phyloP scores from a whole-genome alignment of 1,139 yeast species.

The Saccharomyces hybrid region DNA sequence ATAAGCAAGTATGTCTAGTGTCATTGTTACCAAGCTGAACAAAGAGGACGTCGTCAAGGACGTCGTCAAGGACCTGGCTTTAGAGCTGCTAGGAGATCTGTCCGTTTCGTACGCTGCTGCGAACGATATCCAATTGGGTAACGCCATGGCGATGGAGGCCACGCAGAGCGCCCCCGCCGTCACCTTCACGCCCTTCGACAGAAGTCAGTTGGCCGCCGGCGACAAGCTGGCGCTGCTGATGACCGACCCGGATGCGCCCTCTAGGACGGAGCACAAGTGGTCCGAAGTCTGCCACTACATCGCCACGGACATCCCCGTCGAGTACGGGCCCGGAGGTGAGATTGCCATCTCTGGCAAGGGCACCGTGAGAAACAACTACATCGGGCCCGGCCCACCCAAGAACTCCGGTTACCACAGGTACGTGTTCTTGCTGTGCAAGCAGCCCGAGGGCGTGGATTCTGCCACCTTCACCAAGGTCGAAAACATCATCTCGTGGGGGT shows the following conservation, averaged over 20 bases:
- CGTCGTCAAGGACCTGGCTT: slow-evolving; percentile 19
- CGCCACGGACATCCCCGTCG: slow-evolving; percentile 45
- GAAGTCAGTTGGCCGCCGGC: slow-evolving; percentile 25
- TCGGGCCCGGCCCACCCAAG: slow-evolving; percentile 81
- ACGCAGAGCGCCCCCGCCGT: slow-evolving; percentile 61
- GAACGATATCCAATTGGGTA: slow-evolving; percentile 71
- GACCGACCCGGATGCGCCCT: slow-evolving; percentile 93
- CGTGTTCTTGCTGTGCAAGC: slow-evolving; percentile 66
- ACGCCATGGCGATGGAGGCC: slow-evolving; percentile 53
- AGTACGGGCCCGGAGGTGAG: slow-evolving; percentile 13
- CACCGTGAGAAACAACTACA: slow-evolving; percentile 39
- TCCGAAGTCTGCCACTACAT: slow-evolving; percentile 79
- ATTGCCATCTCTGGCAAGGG: slow-evolving; percentile 14
- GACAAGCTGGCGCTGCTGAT: slow-evolving; percentile 43
- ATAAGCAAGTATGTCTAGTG: slow-evolving; percentile 10
- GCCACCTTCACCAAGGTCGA: slow-evolving; percentile 12
- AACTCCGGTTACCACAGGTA: slow-evolving; percentile 78
- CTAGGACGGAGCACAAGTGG: slow-evolving; percentile 72
- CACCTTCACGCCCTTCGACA: slow-evolving; percentile 39
- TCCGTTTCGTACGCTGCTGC: slow-evolving; percentile 44
- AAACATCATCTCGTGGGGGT: slow-evolving; percentile 77
- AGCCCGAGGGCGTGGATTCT: slow-evolving; percentile 33
- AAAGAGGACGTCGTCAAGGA: slow-evolving; percentile 29
- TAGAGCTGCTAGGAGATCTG: slow-evolving; percentile 27
- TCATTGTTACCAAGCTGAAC: slow-evolving; percentile 20